Evolutionary conservation across 495 filamentous ascomycete genomes (phyloP).

Genomic region (Rhizodiscina lignyota): DNA sequence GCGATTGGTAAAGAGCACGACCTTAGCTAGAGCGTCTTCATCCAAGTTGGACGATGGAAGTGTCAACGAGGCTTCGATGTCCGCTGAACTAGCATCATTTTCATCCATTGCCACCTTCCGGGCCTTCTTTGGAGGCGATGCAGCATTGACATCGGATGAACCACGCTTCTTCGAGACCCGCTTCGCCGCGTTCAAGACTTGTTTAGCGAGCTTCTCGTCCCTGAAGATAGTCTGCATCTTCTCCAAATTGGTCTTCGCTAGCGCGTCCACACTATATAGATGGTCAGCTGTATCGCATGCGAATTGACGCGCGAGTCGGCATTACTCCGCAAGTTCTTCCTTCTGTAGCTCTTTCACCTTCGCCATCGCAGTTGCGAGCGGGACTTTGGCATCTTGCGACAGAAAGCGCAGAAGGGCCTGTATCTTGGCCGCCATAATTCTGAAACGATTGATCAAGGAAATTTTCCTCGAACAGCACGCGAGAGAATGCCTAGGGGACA

Average conservation of each 20-base stretch:
- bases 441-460: too few relatives aligned
- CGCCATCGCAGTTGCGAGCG: constrained; percentile 51
- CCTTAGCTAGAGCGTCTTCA: constrained; percentile 40
- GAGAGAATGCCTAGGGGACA: too few relatives aligned
- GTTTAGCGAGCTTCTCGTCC: constrained; percentile 56
- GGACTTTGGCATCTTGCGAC: constrained; percentile 53
- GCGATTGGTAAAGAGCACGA: constrained; percentile 54
- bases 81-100: constrained; percentile 34
- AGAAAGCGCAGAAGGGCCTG: constrained; percentile 63
- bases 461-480: too few relatives aligned
- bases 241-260: constrained; percentile 25
- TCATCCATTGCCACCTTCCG: constrained; percentile 8
- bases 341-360: constrained; percentile 51
- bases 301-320: too few relatives aligned
- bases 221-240: constrained; percentile 41
- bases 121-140: too few relatives aligned
- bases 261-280: too few relatives aligned
- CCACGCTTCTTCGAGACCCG: constrained; percentile 44
- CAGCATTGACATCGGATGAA: too few relatives aligned
- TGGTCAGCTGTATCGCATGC: too few relatives aligned
- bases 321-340: constrained; percentile 31
- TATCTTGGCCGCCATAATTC: constrained; percentile 31
- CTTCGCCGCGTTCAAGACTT: constrained; percentile 41
- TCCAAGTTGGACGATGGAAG: constrained; percentile 36
- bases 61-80: constrained; percentile 46